Base-by-base conservation (phyloP, 352 stramenopile genomes). In the Globisporangium barbulae region DNA sequence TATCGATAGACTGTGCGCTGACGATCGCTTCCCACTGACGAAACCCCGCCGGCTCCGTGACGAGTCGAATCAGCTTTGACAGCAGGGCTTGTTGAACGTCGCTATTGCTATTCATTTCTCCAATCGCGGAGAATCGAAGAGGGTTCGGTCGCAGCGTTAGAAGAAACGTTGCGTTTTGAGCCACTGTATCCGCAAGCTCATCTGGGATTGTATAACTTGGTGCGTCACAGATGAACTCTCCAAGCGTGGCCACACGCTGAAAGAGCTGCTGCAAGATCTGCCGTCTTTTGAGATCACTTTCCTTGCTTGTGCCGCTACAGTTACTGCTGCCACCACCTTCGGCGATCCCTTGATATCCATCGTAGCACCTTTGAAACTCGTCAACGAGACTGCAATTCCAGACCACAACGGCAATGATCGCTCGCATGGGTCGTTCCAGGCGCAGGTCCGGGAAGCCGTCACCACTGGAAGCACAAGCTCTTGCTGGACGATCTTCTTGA, bases 41-140 rank as follows among this genome's bases (percentile, higher is more conserved):
- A 0, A 65, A 22, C 58, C 69, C 56, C 4, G 61, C 39, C 5
- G 49, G 17, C 2, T 55, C 59, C 5, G 42, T 65, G 13, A 81
- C n/a, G 13, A 79, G 71, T 21, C 49, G 42, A 21, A 71, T 25
- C 30, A 81, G 37, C 8, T 59, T 47, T 19, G 49, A n/a, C 30
- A 39, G 21, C 5, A 63, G 9, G 7, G 39, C 30, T 15, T 57
- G 9, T 13, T 5, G 33, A 7, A 47, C 30, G 31, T 53, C n/a
- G 30, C 17, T 22, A 31, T 45, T 33, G 17, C 35, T 41, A 7
- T 13, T 42, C 44, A 33, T 9, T 39, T 33, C 12, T 21, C 9
- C 2, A 35, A 25, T 42, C 10, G 1, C n/a, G 39, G 25, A 56
- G n/a, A 53, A 64, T 33, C 45, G 17, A 8, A 12, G 15, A 5